These are phyloP conservation scores for Ceratocystis variospora DNA, from an alignment of 2,329 filamentous ascomycete species.

Conservation along the genomic window DNA sequence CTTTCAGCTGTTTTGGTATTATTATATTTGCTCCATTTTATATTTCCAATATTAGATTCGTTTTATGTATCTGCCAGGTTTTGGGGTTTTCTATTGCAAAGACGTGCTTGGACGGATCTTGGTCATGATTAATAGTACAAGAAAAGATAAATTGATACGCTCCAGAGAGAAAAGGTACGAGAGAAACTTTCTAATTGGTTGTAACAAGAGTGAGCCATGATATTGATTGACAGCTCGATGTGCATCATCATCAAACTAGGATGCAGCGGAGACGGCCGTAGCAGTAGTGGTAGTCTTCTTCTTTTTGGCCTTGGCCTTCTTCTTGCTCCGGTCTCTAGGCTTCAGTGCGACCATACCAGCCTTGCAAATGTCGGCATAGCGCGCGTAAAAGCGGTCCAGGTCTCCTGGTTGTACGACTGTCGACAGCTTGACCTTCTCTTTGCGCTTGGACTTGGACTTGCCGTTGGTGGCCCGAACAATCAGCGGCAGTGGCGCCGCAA, in stretches of 20 bases:
- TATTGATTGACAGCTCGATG: not conserved
- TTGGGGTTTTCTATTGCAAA: too few relatives aligned
- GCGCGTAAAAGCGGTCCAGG: constrained; percentile 65
- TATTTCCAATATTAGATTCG: not conserved
- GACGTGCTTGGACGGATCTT: too few relatives aligned
- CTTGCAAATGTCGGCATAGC: constrained; percentile 87
- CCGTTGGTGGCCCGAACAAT: constrained; percentile 77
- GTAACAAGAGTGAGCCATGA: too few relatives aligned
- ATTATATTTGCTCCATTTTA: not conserved
- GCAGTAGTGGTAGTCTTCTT: constrained; percentile 36
- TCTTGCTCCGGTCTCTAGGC: constrained; percentile 82
- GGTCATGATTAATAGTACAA: too few relatives aligned
- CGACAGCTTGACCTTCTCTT: constrained; percentile 57
- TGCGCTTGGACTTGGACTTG: constrained; percentile 44
- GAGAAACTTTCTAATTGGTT: too few relatives aligned
- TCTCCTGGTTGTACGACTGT: constrained; percentile 67
- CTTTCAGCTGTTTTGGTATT: constrained; percentile 2
- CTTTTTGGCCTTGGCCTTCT: constrained; percentile 64
- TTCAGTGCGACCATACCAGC: constrained; percentile 76
- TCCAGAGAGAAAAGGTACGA: too few relatives aligned
- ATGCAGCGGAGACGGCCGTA: constrained; percentile 17
- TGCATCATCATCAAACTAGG: not conserved
- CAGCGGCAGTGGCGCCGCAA: constrained; percentile 50
- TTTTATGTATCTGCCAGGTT: not conserved
- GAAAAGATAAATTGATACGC: too few relatives aligned